A percentile compares a stretch with the other conserved stretches of the same genome.
These are phyloP conservation scores for Phlyctochytrium bullatum DNA, from an alignment of 192 early-diverging fungal species.

Conservation along the genomic window DNA sequence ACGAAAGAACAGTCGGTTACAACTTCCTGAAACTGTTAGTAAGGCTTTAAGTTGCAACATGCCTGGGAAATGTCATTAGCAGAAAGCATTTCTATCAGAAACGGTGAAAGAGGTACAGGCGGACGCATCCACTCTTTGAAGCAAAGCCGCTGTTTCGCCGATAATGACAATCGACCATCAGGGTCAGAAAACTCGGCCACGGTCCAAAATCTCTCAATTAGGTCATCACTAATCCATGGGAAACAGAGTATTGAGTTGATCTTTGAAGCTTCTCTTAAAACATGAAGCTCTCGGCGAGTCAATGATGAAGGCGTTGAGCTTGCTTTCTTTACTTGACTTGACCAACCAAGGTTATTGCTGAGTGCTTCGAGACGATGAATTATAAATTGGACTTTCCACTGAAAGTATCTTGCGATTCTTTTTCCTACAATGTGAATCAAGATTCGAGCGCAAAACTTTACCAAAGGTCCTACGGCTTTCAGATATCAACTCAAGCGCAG, in stretches of 20 bases:
- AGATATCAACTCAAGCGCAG: no score
- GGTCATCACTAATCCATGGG: constrained; percentile 71
- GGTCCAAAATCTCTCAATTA: constrained; percentile 57
- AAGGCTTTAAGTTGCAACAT: not conserved
- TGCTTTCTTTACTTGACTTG: no score
- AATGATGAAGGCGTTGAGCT: no score
- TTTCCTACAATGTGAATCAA: no score
- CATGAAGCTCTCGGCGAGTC: constrained; percentile 26
- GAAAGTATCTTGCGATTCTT: no score
- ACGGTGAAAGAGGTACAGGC: constrained; percentile 63
- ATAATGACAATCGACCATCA: constrained; percentile 74
- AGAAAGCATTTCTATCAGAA: constrained; percentile 67
- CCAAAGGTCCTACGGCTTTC: no score
- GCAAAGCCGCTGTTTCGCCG: constrained; percentile 67
- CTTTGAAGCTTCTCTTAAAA: constrained; percentile 65
- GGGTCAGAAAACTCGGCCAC: constrained; percentile 63
- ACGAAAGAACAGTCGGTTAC: constrained; percentile 97
- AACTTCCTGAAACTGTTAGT: constrained; percentile 67
- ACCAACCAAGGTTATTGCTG: no score
- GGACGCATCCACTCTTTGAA: constrained; percentile 85
- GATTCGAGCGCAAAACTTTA: no score
- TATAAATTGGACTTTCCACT: no score
- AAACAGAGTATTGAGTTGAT: constrained; percentile 71
- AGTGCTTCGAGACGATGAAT: no score
- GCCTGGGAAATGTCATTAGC: constrained; percentile 40